A percentile compares a stretch with the other conserved stretches of the same genome.
Evolutionary conservation across 2,329 filamentous ascomycete species (phyloP).

Genomic region (Monosporascus sp.): DNA sequence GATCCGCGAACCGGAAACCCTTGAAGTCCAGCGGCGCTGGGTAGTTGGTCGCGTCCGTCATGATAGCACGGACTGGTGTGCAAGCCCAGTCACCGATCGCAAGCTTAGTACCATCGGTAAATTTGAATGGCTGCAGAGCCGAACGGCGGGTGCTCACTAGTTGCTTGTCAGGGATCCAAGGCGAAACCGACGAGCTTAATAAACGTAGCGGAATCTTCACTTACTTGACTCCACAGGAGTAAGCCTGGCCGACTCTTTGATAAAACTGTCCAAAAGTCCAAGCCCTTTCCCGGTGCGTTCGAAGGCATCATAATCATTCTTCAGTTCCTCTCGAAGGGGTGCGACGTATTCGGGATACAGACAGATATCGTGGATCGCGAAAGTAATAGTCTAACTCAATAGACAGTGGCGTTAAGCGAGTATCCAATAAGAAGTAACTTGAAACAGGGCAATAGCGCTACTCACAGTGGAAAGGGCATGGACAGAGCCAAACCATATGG

Average conservation of each 20-base stretch:
- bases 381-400: slow-evolving; percentile 8
- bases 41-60: neutral
- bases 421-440: neutral
- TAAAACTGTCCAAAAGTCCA: no score
- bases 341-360: slow-evolving; percentile 12
- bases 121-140: slow-evolving; percentile 1
- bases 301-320: neutral
- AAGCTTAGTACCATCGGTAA: slow-evolving; percentile 7
- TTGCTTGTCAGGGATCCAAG: no score
- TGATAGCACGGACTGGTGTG: slow-evolving; percentile 5
- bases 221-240: no score
- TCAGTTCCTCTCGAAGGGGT: slow-evolving; percentile 6
- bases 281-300: slow-evolving; percentile 3
- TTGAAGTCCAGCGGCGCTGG: slow-evolving; percentile 1
- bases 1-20: slow-evolving; percentile 4
- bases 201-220: no score
- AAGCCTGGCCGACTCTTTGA: no score
- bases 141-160: slow-evolving; percentile 8
- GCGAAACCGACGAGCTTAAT: no score
- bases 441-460: neutral
- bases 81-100: slow-evolving; percentile 9
- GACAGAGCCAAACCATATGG: slow-evolving; percentile 29
- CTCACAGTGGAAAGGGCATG: slow-evolving; percentile 21
- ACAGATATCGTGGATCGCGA: slow-evolving; percentile 14
- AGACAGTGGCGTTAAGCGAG: no score